Evolutionary conservation across 129 eudicot species (phyloP).

Genomic region (Escallonia herrerae): DNA sequence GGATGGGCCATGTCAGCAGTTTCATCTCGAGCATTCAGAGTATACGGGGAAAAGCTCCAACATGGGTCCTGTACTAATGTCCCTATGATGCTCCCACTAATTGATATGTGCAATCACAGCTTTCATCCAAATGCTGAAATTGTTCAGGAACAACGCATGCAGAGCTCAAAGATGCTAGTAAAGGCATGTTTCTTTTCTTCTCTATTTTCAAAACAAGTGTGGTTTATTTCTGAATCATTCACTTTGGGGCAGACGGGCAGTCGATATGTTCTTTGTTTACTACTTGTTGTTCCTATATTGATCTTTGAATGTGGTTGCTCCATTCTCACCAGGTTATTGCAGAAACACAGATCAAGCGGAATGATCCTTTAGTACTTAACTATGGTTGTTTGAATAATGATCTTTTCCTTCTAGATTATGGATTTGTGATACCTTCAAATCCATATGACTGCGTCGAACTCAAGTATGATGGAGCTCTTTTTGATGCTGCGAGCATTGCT

Average conservation of each 20-base stretch:
- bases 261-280: background rate
- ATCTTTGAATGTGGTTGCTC: constrained; percentile 3
- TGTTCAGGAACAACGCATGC: constrained; percentile 54
- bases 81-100: constrained; percentile 97
- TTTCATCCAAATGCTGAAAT: constrained; percentile 82
- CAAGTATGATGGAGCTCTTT: constrained; percentile 72
- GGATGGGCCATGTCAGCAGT: constrained; percentile 99
- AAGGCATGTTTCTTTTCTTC: constrained; percentile 35
- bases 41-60: constrained; percentile 43
- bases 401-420: constrained; percentile 87
- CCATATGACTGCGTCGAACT: constrained; percentile 86
- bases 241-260: no score
- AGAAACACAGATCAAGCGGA: constrained; percentile 49
- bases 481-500: constrained; percentile 96
- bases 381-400: constrained; percentile 84
- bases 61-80: constrained; percentile 44
- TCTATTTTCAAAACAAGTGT: background rate
- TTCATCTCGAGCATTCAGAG: constrained; percentile 90
- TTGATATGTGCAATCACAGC: constrained; percentile 98
- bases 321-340: constrained; percentile 64
- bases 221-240: no score
- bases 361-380: constrained; percentile 60
- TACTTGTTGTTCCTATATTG: background rate
- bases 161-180: constrained; percentile 47
- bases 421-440: constrained; percentile 73